A percentile compares a stretch with the other conserved stretches of the same genome.
phyloP scores from a whole-genome alignment of 495 filamentous ascomycete species.

The Aspergillus incahuasiensis region DNA sequence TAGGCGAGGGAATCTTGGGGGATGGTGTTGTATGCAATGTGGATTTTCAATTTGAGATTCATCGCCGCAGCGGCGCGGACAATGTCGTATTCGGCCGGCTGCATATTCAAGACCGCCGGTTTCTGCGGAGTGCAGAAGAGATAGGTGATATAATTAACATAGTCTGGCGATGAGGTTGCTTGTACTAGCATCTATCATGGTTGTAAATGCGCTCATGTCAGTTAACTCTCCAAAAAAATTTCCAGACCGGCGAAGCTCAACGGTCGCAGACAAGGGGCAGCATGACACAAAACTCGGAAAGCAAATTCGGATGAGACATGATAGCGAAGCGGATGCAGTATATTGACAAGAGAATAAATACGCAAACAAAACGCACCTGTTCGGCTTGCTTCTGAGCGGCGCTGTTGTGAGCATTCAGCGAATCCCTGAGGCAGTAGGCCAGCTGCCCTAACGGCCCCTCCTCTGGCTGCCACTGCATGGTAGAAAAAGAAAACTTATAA shows the following conservation, averaged over 20 bases:
- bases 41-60: conserved; percentile 93
- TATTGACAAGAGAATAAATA: conserved; percentile 9
- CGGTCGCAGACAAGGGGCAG: conserved; percentile 4
- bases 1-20: conserved; percentile 63
- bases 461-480: conserved; percentile 91
- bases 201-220: conserved; percentile 11
- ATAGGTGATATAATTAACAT: conserved; percentile 95
- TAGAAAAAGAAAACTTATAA: conserved; percentile 17
- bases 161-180: conserved; percentile 85
- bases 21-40: conserved; percentile 63
- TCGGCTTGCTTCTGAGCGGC: conserved; percentile 76
- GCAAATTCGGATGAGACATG: not conserved
- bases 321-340: not conserved
- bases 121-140: conserved; percentile 69
- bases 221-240: conserved; percentile 19
- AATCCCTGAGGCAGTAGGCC: conserved; percentile 83
- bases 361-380: conserved; percentile 30
- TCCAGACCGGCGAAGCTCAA: not conserved
- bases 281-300: not conserved
- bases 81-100: conserved; percentile 56
- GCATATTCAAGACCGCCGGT: conserved; percentile 54
- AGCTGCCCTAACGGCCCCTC: conserved; percentile 83
- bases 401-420: conserved; percentile 76
- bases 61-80: conserved; percentile 83
- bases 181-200: conserved; percentile 79